Percentiles rank a stretch among this genome's conserved stretches.
Evolutionary conservation across 2,329 filamentous ascomycete genomes (phyloP).

Genomic region (Phoma sp.): DNA sequence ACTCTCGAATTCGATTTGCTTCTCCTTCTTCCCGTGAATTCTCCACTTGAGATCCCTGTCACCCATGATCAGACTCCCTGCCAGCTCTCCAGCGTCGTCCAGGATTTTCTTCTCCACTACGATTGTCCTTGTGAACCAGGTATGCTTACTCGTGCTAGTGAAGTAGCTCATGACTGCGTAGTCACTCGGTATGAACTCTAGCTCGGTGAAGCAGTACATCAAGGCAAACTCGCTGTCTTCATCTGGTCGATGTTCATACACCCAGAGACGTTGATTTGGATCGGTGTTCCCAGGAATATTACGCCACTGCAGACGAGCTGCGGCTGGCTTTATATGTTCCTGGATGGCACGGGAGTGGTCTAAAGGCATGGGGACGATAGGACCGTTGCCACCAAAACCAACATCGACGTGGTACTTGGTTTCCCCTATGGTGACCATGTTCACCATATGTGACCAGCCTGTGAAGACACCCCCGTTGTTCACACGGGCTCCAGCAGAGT

Average conservation of each 20-base stretch:
- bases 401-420: constrained; percentile 51
- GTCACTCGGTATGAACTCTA: constrained; percentile 45
- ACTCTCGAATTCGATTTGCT: constrained; percentile 49
- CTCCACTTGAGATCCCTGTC: constrained; percentile 55
- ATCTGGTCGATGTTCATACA: constrained; percentile 48
- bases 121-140: constrained; percentile 41
- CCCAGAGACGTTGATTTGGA: constrained; percentile 51
- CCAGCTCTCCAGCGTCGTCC: constrained; percentile 42
- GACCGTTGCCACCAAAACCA: constrained; percentile 51
- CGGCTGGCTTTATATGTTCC: constrained; percentile 40
- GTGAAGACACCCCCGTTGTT: constrained; percentile 31
- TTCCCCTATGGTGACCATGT: constrained; percentile 49
- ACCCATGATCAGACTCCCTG: constrained; percentile 51
- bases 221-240: constrained; percentile 61
- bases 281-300: constrained; percentile 44
- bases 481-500: constrained; percentile 52
- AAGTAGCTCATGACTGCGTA: constrained; percentile 44
- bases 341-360: constrained; percentile 32
- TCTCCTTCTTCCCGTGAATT: constrained; percentile 51
- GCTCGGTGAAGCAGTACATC: constrained; percentile 67
- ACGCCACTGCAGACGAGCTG: constrained; percentile 42
- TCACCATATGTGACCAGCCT: constrained; percentile 55
- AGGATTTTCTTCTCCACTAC: constrained; percentile 60
- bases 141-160: constrained; percentile 42
- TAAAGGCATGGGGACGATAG: constrained; percentile 48